Base-by-base conservation (phyloP, 495 filamentous ascomycete genomes). In the Neurospora sp. region DNA sequence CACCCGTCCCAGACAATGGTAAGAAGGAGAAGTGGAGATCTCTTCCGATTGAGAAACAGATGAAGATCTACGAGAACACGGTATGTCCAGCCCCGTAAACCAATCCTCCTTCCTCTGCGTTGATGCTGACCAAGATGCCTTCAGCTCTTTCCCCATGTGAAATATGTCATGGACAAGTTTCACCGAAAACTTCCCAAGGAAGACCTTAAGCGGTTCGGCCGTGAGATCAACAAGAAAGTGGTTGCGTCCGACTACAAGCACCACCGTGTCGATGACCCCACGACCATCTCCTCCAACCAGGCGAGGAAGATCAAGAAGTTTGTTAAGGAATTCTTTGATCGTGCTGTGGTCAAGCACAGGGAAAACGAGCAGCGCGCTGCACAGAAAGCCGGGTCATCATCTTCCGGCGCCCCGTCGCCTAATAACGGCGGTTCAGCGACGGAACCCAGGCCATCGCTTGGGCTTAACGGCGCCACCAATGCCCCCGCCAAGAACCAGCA, bases 41-140 rank as follows among this genome's bases (percentile, higher is more conserved):
- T 77, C 87, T 91, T 72, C 85, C 90, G 20, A 84, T 92, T 74
- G 93, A 97, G 71, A 97, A 97, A 81, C 91, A 94, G 80, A 95
- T 93, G 87, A 96, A 93, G 82, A 84, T 96, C 4, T 98, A 97
- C 76, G 94, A 97, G 80, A 94, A 93, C 78, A 95, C 94, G 20
- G 93, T 96, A 85, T 78, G 91, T 72, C 11, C 69, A 54, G 6
- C 14, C 27, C 27, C 54, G 27, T 5, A 62, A 62, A 7, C 18
- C 23, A 14, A 42, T 46, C 37, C 7, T 59, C 4, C 38, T 70
- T 27, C 41, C 62, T 41, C 48, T 35, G 70, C 10, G 40, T 14
- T n/a, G 14, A 10, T 76, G 69, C 81, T 82, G 70, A 85, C 77
- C 73, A 72, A 14, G 69, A 38, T 39, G 31, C 18, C 54, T 4